phyloP scores from a whole-genome alignment of 805 yeast genomes.

The Limtongia smithiae region DNA sequence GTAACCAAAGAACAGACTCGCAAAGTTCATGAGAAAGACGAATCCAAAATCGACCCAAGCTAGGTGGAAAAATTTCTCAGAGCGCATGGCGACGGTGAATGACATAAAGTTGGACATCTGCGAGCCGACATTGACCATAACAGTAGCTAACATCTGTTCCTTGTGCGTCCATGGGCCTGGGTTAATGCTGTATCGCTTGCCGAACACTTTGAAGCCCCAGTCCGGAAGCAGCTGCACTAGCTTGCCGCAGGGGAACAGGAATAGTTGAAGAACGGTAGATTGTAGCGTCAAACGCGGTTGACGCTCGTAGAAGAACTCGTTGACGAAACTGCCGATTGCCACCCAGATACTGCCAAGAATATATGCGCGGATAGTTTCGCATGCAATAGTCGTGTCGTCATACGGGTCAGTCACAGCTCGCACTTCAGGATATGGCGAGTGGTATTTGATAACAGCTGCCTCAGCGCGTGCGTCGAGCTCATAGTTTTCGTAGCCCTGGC shows the following conservation, averaged over 20 bases:
- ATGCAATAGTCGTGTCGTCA: slow-evolving; percentile 48
- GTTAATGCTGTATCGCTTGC: slow-evolving; percentile 44
- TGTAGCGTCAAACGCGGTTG: slow-evolving; percentile 54
- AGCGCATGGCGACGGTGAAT: background rate
- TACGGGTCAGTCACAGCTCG: slow-evolving; percentile 52
- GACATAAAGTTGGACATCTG: slow-evolving; percentile 15
- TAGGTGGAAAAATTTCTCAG: slow-evolving; percentile 10
- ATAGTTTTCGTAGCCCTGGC: background rate
- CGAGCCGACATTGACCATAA: slow-evolving; percentile 29
- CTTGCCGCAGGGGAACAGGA: slow-evolving; percentile 57
- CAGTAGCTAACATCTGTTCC: slow-evolving; percentile 58
- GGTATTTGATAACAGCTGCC: slow-evolving; percentile 42
- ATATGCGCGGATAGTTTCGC: slow-evolving; percentile 53
- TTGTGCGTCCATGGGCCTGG: slow-evolving; percentile 59
- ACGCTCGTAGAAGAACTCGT: slow-evolving; percentile 56
- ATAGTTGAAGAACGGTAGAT: slow-evolving; percentile 60
- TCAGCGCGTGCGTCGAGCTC: slow-evolving; percentile 40
- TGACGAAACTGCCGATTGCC: slow-evolving; percentile 54
- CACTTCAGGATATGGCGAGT: slow-evolving; percentile 58
- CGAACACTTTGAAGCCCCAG: slow-evolving; percentile 26
- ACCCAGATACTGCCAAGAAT: slow-evolving; percentile 51
- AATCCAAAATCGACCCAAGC: slow-evolving; percentile 44
- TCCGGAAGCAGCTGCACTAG: slow-evolving; percentile 21
- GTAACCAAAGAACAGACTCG: slow-evolving; percentile 61
- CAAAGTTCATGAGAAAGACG: slow-evolving; percentile 49